Evolutionary conservation across 805 yeast species (phyloP).

Genomic region (Zygoascus ofunaensis): DNA sequence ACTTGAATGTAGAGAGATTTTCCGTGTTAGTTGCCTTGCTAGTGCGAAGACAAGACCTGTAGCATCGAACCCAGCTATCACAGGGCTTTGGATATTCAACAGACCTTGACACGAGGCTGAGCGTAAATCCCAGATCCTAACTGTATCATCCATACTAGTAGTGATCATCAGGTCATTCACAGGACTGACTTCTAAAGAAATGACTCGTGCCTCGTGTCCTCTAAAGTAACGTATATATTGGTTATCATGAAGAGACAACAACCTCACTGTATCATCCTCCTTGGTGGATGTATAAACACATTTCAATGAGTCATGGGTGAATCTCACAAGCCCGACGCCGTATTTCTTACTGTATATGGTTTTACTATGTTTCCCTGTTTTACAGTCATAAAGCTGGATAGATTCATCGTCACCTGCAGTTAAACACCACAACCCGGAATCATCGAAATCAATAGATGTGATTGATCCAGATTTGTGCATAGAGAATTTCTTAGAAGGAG

Average conservation of each 20-base stretch:
- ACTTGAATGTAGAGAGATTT: constrained; percentile 52
- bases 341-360: constrained; percentile 79
- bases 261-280: constrained; percentile 57
- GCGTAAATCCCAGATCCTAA: constrained; percentile 80
- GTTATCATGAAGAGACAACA: constrained; percentile 67
- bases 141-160: constrained; percentile 67
- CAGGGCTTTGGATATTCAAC: constrained; percentile 45
- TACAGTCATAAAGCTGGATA: constrained; percentile 75
- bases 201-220: constrained; percentile 77
- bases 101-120: constrained; percentile 38
- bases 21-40: constrained; percentile 37
- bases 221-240: constrained; percentile 74
- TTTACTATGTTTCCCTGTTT: constrained; percentile 48
- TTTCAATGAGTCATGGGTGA: constrained; percentile 63
- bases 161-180: constrained; percentile 54
- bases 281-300: constrained; percentile 80
- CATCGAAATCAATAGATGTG: constrained; percentile 58
- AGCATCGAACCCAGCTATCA: constrained; percentile 68
- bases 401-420: constrained; percentile 83
- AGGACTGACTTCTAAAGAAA: constrained; percentile 65
- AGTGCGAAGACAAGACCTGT: constrained; percentile 74
- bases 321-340: constrained; percentile 80
- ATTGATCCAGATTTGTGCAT: constrained; percentile 31
- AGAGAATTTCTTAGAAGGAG: constrained; percentile 42
- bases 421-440: constrained; percentile 66